phyloP scores from a whole-genome alignment of 2,329 filamentous ascomycete genomes.

The Hypoxylon sp. region DNA sequence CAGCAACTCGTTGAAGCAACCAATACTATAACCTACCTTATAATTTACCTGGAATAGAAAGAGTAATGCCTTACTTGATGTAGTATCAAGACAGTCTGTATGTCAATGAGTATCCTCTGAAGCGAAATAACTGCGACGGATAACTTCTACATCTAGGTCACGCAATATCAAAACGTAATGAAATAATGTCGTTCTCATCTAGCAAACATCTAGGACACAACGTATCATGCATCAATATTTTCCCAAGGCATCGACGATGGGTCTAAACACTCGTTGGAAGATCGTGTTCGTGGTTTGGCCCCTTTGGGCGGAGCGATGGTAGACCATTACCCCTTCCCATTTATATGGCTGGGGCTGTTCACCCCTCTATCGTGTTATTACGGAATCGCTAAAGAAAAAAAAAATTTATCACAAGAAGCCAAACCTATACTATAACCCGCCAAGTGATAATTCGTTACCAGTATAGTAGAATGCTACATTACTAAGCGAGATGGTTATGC shows the following conservation, averaged over 20 bases:
- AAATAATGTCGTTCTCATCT: not conserved
- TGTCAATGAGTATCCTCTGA: too few species aligned
- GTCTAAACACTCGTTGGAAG: not conserved
- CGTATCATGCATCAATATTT: conserved; percentile 13
- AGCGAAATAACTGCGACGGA: too few species aligned
- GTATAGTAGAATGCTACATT: conserved; percentile 7
- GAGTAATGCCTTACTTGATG: too few species aligned
- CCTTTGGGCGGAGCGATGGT: not conserved
- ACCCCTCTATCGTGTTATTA: not conserved
- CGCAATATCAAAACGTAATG: not conserved
- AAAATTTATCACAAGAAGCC: not conserved
- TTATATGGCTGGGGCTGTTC: not conserved
- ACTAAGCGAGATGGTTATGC: conserved; percentile 3
- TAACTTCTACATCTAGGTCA: not conserved
- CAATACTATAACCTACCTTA: too few species aligned
- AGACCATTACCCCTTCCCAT: not conserved
- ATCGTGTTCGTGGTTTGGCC: not conserved
- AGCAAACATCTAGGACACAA: not conserved
- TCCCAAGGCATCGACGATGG: not conserved
- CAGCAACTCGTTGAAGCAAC: not conserved
- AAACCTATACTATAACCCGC: not conserved
- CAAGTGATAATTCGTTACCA: conserved; percentile 10
- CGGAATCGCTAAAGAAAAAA: not conserved
- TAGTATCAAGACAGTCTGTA: too few species aligned
- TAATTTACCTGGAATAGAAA: too few species aligned